phyloP scores from a whole-genome alignment of 345 rosid genomes.

The Balakata baccata region DNA sequence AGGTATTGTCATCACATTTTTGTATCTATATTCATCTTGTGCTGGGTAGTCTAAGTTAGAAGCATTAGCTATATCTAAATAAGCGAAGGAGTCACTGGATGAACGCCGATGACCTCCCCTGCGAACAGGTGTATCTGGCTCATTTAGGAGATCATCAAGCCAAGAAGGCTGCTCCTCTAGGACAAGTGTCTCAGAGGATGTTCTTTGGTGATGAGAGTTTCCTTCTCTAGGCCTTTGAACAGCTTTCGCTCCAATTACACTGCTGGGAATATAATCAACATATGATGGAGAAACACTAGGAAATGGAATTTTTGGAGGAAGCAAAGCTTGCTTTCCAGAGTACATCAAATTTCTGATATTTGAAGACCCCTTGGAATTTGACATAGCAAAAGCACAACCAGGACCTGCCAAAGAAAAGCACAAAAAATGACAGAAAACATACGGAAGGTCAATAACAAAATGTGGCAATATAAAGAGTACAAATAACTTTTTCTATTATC shows the following conservation, averaged over 20 bases:
- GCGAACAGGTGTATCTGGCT: slow-evolving; percentile 89
- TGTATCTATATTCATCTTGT: slow-evolving; percentile 57
- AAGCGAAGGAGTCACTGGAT: slow-evolving; percentile 95
- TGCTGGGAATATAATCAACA: slow-evolving; percentile 57
- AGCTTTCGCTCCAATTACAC: slow-evolving; percentile 57
- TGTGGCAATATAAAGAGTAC: background rate
- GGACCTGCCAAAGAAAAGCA: slow-evolving; percentile 29
- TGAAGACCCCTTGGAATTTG: slow-evolving; percentile 74
- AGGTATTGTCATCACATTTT: slow-evolving; percentile 38
- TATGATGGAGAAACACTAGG: slow-evolving; percentile 62
- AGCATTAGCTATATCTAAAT: slow-evolving; percentile 59
- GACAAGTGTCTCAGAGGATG: slow-evolving; percentile 81
- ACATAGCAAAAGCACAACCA: slow-evolving; percentile 46
- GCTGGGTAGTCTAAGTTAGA: slow-evolving; percentile 54
- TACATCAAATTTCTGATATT: slow-evolving; percentile 59
- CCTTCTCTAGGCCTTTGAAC: slow-evolving; percentile 66
- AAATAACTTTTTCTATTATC: background rate
- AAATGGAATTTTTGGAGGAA: slow-evolving; percentile 94
- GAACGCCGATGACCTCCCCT: slow-evolving; percentile 94
- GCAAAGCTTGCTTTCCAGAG: slow-evolving; percentile 73
- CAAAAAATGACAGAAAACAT: background rate
- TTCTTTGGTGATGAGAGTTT: slow-evolving; percentile 67
- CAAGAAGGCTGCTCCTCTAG: slow-evolving; percentile 96
- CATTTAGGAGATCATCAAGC: slow-evolving; percentile 98
- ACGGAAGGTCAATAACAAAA: background rate